Evolutionary conservation across 2,329 filamentous ascomycete genomes (phyloP).

Genomic region (Diaporthe nobilis): DNA sequence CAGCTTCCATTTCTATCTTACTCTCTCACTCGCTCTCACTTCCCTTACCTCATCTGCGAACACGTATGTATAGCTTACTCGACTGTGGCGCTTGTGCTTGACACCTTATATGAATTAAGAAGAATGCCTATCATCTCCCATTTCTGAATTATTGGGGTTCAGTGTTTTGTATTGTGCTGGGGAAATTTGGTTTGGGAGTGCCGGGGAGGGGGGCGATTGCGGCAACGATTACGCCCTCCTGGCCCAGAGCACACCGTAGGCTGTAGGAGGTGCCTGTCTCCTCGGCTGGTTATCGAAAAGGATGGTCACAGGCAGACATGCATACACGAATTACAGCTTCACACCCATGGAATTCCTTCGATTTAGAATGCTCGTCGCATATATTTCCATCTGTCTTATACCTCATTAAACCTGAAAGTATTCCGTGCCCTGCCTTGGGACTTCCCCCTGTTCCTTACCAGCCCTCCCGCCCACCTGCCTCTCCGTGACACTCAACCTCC

Average conservation of each 20-base stretch:
- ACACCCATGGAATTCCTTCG: neutral
- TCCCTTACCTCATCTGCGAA: neutral
- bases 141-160: neutral
- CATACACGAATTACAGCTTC: neutral
- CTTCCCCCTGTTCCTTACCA: neutral
- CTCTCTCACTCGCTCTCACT: neutral
- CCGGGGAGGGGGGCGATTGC: too few species aligned
- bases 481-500: neutral
- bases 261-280: too few species aligned
- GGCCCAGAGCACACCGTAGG: neutral
- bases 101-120: neutral
- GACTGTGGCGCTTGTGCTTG: neutral
- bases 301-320: neutral
- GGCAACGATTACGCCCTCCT: neutral
- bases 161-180: neutral
- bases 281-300: too few species aligned
- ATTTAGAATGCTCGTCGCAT: neutral
- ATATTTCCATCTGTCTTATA: neutral
- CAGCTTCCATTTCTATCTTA: neutral
- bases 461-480: neutral
- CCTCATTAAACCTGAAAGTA: conserved; percentile 20
- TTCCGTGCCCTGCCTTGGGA: neutral
- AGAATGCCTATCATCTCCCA: neutral
- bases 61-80: neutral
- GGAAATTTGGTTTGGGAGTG: neutral